A percentile compares a stretch with the other conserved stretches of the same genome.
These are phyloP conservation scores for Populus pruinosa DNA, from an alignment of 345 rosid genomes.

Conservation along the genomic window DNA sequence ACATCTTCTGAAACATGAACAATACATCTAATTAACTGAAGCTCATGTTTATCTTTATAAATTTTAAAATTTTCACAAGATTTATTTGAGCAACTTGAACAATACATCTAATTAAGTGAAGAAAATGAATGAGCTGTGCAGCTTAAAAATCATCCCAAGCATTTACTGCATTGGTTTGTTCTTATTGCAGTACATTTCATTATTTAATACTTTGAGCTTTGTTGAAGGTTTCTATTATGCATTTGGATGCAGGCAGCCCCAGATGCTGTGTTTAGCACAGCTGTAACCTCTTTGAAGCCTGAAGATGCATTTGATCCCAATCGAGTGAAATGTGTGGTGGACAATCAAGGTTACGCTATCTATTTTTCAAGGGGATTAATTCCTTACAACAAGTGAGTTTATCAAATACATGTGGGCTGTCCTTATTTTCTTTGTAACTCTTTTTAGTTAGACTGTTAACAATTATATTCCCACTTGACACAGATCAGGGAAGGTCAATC, in stretches of 20 bases:
- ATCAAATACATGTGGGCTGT: background rate
- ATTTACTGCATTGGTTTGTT: background rate
- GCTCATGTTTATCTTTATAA: background rate
- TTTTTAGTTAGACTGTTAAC: conserved; percentile 3
- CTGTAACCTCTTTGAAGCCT: conserved; percentile 76
- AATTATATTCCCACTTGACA: conserved; percentile 16
- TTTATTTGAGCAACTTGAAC: background rate
- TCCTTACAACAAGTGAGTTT: conserved; percentile 83
- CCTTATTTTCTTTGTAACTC: background rate
- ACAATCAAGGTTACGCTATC: conserved; percentile 80
- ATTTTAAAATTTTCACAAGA: background rate
- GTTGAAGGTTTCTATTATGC: background rate
- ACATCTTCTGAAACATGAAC: background rate
- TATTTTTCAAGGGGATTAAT: conserved; percentile 89
- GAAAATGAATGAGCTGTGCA: background rate
- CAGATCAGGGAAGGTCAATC: conserved; percentile 80
- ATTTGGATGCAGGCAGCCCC: conserved; percentile 58
- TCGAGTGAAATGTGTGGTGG: conserved; percentile 85
- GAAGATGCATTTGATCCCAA: conserved; percentile 93
- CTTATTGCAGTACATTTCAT: background rate
- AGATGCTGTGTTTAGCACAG: conserved; percentile 98
- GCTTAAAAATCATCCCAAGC: background rate
- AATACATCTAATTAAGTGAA: background rate
- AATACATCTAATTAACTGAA: background rate
- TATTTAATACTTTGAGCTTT: background rate